Conservation (phyloP, 108 stramenopile genomes). For the Bacterosira constricta region DNA sequence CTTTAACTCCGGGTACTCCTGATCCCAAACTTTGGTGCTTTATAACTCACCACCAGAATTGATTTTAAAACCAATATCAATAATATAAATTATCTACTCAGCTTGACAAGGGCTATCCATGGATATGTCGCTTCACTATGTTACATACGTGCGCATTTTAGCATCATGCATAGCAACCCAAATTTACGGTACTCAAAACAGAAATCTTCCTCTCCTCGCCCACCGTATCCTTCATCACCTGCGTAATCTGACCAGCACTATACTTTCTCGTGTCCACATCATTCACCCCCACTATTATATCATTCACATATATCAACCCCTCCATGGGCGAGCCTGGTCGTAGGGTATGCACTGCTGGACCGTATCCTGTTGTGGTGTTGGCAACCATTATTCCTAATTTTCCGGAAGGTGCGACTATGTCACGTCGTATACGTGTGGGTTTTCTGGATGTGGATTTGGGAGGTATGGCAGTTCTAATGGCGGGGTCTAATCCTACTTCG, state of each 20-base stretch:
- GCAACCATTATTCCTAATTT: constrained; percentile 81
- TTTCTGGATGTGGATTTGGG: not conserved
- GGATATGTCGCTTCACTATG: too few relatives aligned
- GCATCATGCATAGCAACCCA: not conserved
- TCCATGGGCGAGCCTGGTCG: constrained; percentile 70
- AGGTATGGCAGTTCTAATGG: not conserved
- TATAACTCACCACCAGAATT: too few relatives aligned
- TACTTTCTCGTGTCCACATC: constrained; percentile 71
- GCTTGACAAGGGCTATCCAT: too few relatives aligned
- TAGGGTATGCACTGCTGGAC: constrained; percentile 47
- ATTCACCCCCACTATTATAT: constrained; percentile 82
- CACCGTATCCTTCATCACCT: constrained; percentile 68
- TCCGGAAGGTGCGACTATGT: constrained; percentile 66
- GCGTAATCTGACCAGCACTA: constrained; percentile 76
- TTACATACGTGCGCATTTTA: too few relatives aligned
- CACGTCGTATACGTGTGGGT: constrained; percentile 10
- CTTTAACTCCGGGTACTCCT: too few relatives aligned
- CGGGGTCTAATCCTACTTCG: not conserved
- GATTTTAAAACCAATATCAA: too few relatives aligned
- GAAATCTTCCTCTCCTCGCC: constrained; percentile 71
- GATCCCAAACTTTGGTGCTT: too few relatives aligned
- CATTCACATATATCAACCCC: constrained; percentile 75
- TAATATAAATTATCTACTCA: too few relatives aligned
- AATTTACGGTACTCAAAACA: constrained; percentile 50
- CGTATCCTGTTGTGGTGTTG: constrained; percentile 36